Evolutionary conservation across 306 rosid genomes (phyloP).

Genomic region (Cucurbita moschata): DNA sequence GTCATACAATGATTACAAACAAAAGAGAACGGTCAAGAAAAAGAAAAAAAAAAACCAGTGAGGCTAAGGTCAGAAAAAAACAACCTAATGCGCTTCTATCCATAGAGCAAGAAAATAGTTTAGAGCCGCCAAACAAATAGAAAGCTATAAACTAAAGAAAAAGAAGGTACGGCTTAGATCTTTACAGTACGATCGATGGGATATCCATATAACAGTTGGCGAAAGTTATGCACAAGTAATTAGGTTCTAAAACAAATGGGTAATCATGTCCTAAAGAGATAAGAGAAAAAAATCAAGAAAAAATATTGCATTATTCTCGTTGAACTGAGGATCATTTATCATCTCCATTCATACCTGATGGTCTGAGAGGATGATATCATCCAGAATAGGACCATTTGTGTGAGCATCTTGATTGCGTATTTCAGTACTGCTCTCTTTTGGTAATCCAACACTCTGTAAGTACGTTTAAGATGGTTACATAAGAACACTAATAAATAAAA

Average conservation of each 20-base stretch:
- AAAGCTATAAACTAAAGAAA: not conserved
- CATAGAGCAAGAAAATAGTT: not conserved
- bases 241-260: not conserved
- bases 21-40: too few relatives aligned
- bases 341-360: constrained; percentile 44
- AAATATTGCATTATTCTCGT: not conserved
- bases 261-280: not conserved
- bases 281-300: not conserved
- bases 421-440: constrained; percentile 81
- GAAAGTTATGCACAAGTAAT: not conserved
- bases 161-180: not conserved
- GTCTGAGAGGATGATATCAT: constrained; percentile 73
- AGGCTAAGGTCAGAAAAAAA: not conserved
- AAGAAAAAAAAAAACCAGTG: not conserved
- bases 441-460: constrained; percentile 59
- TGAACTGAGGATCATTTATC: not conserved
- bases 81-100: not conserved
- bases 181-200: not conserved
- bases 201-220: not conserved
- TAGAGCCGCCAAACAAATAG: not conserved
- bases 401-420: constrained; percentile 84
- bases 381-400: constrained; percentile 83
- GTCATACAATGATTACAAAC: too few relatives aligned
- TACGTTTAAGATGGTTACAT: constrained; percentile 6
- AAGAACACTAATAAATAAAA: not conserved